A percentile compares a stretch with the other conserved stretches of the same genome.
phyloP scores from a whole-genome alignment of 768 basidiomycete species.

The Stropharia rugosoannulata region DNA sequence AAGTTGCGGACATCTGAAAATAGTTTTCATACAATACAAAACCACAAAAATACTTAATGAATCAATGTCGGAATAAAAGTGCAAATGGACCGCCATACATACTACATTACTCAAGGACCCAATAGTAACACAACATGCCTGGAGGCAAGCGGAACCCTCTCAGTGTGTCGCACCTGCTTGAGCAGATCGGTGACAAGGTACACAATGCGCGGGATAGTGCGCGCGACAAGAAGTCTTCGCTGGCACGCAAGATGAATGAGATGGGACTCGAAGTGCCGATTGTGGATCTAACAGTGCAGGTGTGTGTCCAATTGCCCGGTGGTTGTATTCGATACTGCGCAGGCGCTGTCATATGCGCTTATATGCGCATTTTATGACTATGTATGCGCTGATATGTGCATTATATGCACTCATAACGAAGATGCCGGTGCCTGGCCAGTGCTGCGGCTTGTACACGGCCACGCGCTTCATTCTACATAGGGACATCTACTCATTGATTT shows the following conservation, averaged over 20 bases:
- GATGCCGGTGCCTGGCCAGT: too few species aligned
- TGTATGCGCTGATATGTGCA: background rate
- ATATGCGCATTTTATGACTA: background rate
- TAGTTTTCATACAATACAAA: too few species aligned
- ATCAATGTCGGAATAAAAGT: too few species aligned
- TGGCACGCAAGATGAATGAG: slow-evolving; percentile 33
- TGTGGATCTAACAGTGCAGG: slow-evolving; percentile 59
- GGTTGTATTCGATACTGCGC: background rate
- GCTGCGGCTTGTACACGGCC: too few species aligned
- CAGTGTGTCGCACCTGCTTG: slow-evolving; percentile 34
- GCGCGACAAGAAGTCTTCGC: slow-evolving; percentile 24
- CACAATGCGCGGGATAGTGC: slow-evolving; percentile 31
- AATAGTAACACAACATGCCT: slow-evolving; percentile 11
- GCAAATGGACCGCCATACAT: too few species aligned
- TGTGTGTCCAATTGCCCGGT: slow-evolving; percentile 26
- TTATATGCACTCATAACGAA: too few species aligned
- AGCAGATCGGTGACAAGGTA: slow-evolving; percentile 20
- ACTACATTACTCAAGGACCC: background rate
- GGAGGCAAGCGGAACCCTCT: slow-evolving; percentile 29
- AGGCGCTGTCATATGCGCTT: background rate
- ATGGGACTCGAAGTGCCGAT: slow-evolving; percentile 31
- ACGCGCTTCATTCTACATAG: background rate
- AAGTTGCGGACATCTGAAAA: too few species aligned
- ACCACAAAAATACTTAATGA: too few species aligned
- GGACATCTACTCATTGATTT: background rate